Evolutionary conservation across 108 stramenopile species (phyloP).

Genomic region (Pseudonitzschia pungens): DNA sequence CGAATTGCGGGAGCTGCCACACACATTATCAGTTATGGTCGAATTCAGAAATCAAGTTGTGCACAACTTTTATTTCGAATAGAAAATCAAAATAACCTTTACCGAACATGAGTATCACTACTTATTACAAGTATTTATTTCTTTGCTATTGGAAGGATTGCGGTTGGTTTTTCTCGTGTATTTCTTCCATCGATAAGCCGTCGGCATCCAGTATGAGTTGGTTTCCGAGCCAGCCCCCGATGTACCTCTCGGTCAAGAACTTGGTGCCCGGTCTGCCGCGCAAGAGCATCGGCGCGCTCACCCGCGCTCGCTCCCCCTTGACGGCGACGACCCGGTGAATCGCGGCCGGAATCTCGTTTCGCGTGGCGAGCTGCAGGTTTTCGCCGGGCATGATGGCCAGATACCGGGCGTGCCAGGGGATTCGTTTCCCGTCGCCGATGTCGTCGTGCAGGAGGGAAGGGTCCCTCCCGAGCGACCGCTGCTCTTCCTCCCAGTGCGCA

Average conservation of each 20-base stretch:
- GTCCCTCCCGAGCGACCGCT: constrained; percentile 18
- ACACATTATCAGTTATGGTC: no score
- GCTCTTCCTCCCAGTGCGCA: constrained; percentile 45
- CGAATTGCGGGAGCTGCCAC: no score
- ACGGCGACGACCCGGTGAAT: constrained; percentile 77
- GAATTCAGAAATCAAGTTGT: no score
- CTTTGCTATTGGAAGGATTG: constrained; percentile 22
- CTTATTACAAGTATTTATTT: neutral
- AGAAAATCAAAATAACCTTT: no score
- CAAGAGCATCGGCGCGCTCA: constrained; percentile 69
- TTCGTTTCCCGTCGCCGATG: constrained; percentile 13
- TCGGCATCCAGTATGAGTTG: constrained; percentile 58
- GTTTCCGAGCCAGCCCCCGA: constrained; percentile 54
- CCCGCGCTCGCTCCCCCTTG: constrained; percentile 33
- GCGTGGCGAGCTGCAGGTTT: constrained; percentile 66
- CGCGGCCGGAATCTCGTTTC: constrained; percentile 76
- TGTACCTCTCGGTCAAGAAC: constrained; percentile 57
- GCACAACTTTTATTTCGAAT: no score
- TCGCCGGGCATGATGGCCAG: constrained; percentile 81
- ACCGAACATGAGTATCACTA: neutral
- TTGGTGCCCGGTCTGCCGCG: constrained; percentile 64
- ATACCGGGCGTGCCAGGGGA: constrained; percentile 79
- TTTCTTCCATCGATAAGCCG: constrained; percentile 73
- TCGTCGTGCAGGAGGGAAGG: constrained; percentile 18
- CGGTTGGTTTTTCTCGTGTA: constrained; percentile 63